A percentile compares a stretch with the other conserved stretches of the same genome.
Evolutionary conservation across 176 grass and related monocot genomes (phyloP).

Genomic region (Bromus sterilis): DNA sequence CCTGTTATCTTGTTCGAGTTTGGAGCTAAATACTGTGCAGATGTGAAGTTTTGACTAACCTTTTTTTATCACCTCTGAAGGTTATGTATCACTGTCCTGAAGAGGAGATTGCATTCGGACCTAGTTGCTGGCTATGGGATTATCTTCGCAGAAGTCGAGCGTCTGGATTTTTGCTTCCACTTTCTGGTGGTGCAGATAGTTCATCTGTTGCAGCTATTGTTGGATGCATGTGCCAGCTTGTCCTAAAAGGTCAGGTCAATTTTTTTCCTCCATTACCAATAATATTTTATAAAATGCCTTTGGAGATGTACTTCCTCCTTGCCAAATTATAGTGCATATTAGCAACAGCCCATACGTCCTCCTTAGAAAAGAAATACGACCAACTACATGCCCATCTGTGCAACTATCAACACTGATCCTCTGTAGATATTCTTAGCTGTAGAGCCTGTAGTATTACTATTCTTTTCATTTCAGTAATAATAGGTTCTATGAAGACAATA

Average conservation of each 20-base stretch:
- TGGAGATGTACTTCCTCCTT: neutral
- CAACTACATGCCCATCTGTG: neutral
- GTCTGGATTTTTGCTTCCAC: slow-evolving; percentile 95
- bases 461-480: neutral
- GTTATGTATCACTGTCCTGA: slow-evolving; percentile 81
- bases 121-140: slow-evolving; percentile 99
- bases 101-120: slow-evolving; percentile 94
- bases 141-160: slow-evolving; percentile 91
- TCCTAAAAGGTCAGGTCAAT: slow-evolving; percentile 60
- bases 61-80: slow-evolving; percentile 18
- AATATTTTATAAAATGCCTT: neutral
- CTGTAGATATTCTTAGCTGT: neutral
- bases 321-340: neutral
- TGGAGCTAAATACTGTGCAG: neutral
- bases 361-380: neutral
- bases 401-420: neutral
- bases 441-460: neutral
- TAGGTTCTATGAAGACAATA: neutral
- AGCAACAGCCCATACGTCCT: neutral
- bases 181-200: slow-evolving; percentile 97
- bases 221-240: slow-evolving; percentile 95
- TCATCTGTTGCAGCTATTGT: slow-evolving; percentile 95
- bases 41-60: neutral
- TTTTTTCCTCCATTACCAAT: neutral
- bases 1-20: neutral